Conservation (phyloP, 306 rosid species). For the Hippophae rhamnoides region DNA sequence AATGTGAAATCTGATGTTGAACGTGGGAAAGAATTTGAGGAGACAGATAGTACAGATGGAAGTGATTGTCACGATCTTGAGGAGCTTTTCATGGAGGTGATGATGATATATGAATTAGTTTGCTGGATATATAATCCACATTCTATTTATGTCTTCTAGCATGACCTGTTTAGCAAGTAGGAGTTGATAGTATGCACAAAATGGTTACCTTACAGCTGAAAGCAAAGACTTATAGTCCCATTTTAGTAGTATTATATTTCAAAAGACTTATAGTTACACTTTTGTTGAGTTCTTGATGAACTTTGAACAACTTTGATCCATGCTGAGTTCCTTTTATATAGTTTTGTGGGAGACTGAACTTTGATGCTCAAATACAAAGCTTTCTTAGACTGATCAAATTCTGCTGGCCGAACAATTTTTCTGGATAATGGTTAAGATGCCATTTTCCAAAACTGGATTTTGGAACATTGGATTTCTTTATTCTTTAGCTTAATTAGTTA, state of each 20-base stretch:
- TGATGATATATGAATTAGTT: slow-evolving; percentile 36
- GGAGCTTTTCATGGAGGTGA: slow-evolving; percentile 28
- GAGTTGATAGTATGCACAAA: neutral
- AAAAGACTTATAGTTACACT: too few relatives aligned
- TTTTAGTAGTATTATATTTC: neutral
- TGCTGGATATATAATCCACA: neutral
- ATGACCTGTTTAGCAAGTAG: neutral
- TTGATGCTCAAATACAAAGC: too few relatives aligned
- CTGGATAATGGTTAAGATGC: too few relatives aligned
- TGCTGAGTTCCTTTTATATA: too few relatives aligned
- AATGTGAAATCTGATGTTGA: slow-evolving; percentile 30
- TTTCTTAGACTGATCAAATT: too few relatives aligned
- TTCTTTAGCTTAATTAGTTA: too few relatives aligned
- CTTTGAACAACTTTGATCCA: too few relatives aligned
- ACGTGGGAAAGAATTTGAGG: slow-evolving; percentile 20
- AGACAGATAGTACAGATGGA: slow-evolving; percentile 6
- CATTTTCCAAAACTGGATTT: too few relatives aligned
- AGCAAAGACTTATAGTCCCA: neutral
- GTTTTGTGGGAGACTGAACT: too few relatives aligned
- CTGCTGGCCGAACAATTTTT: too few relatives aligned
- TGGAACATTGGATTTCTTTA: too few relatives aligned
- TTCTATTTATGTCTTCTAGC: neutral
- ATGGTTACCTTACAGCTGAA: neutral
- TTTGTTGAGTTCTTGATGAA: too few relatives aligned
- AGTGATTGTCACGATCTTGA: neutral